Percentiles rank a stretch among this genome's conserved stretches.
These are phyloP conservation scores for Lasiosphaeris hirsuta DNA, from an alignment of 495 filamentous ascomycete species.

Conservation along the genomic window DNA sequence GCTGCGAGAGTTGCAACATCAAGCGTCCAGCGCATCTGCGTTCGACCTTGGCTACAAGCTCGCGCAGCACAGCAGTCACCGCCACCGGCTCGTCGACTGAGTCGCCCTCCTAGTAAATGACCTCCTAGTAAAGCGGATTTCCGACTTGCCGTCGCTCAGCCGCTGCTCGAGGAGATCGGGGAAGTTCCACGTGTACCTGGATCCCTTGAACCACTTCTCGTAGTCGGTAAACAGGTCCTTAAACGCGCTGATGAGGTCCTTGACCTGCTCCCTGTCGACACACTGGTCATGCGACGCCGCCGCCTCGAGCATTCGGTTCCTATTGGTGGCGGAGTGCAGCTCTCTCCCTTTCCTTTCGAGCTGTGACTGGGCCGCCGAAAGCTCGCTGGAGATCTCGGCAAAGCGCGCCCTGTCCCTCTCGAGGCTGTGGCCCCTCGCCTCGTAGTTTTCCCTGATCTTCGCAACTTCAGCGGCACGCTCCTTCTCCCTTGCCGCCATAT, in stretches of 20 bases:
- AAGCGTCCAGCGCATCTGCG: no score
- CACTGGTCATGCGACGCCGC: neutral
- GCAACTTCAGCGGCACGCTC: neutral
- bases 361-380: no score
- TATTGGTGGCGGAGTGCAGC: neutral
- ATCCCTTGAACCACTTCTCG: neutral
- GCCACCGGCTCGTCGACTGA: neutral
- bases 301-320: neutral
- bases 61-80: neutral
- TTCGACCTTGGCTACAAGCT: neutral
- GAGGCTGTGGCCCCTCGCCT: neutral
- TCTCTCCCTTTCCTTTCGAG: no score
- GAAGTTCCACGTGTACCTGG: neutral
- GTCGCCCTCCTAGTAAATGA: neutral
- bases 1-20: no score
- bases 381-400: no score
- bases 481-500: neutral
- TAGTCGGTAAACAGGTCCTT: neutral
- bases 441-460: no score
- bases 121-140: conserved; percentile 2
- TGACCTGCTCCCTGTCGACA: conserved; percentile 3
- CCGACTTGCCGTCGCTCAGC: conserved; percentile 1
- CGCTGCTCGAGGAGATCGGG: neutral
- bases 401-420: no score
- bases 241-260: neutral